These are phyloP conservation scores for Tremellales sp. DNA, from an alignment of 1,284 basidiomycete species.

Conservation along the genomic window DNA sequence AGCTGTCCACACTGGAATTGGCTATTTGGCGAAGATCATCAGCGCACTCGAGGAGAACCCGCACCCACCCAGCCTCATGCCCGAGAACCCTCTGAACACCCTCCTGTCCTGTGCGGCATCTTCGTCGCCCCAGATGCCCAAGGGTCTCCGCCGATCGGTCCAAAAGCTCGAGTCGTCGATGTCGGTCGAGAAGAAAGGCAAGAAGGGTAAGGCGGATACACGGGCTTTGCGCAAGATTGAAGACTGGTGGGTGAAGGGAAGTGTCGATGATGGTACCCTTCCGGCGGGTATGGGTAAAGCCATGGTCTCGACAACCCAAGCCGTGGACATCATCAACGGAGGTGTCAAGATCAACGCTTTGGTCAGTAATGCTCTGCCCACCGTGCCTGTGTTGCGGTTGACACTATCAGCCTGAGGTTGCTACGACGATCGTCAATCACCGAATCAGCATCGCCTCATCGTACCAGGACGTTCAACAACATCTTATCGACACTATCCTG, in stretches of 20 bases:
- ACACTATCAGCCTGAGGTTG: slow-evolving; percentile 33
- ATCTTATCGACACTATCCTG: slow-evolving; percentile 25
- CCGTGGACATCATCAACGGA: slow-evolving; percentile 41
- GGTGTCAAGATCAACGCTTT: slow-evolving; percentile 46
- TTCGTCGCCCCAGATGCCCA: slow-evolving; percentile 21
- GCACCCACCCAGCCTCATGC: slow-evolving; percentile 26
- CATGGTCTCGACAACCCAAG: slow-evolving; percentile 41
- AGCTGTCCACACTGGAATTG: slow-evolving; percentile 45
- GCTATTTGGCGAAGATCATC: slow-evolving; percentile 38
- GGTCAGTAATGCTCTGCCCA: slow-evolving; percentile 8
- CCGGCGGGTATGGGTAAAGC: slow-evolving; percentile 22
- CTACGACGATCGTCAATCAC: slow-evolving; percentile 41
- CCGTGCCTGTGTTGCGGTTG: background rate
- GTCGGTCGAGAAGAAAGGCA: slow-evolving; percentile 2
- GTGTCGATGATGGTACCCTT: slow-evolving; percentile 17
- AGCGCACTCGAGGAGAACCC: slow-evolving; percentile 41
- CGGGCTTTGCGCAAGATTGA: slow-evolving; percentile 32
- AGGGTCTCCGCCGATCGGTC: slow-evolving; percentile 21
- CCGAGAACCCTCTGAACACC: slow-evolving; percentile 26
- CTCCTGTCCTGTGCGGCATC: slow-evolving; percentile 31
- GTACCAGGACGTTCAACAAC: slow-evolving; percentile 30
- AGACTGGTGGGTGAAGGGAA: slow-evolving; percentile 22
- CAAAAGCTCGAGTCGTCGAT: slow-evolving; percentile 18
- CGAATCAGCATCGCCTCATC: slow-evolving; percentile 39
- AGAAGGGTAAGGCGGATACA: slow-evolving; percentile 24